Evolutionary conservation across 805 yeast species (phyloP).

Genomic region (Schizosaccharomyces japonicus): DNA sequence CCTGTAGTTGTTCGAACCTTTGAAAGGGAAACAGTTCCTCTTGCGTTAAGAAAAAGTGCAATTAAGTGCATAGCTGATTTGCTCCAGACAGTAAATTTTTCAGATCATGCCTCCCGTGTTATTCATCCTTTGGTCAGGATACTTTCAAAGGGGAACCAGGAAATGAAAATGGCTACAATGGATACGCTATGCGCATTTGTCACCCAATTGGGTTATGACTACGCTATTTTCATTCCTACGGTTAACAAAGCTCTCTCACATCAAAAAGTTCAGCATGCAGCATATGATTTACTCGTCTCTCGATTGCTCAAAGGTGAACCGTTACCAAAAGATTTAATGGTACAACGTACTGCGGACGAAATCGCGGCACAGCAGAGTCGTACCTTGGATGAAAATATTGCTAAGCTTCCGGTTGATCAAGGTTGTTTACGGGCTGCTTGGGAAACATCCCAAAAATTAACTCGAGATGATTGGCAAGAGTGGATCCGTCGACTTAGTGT

Average conservation of each 20-base stretch:
- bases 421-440: constrained; percentile 51
- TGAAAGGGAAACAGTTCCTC: constrained; percentile 36
- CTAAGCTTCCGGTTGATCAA: constrained; percentile 50
- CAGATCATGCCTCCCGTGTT: constrained; percentile 75
- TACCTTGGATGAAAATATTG: constrained; percentile 41
- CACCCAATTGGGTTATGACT: constrained; percentile 63
- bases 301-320: constrained; percentile 67
- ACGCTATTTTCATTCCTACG: constrained; percentile 63
- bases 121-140: constrained; percentile 68
- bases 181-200: constrained; percentile 53
- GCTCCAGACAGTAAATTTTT: constrained; percentile 43
- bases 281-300: constrained; percentile 60
- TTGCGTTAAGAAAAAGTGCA: constrained; percentile 44
- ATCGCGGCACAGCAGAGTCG: constrained; percentile 24
- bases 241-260: constrained; percentile 38
- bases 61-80: constrained; percentile 64
- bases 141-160: constrained; percentile 28
- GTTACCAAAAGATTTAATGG: constrained; percentile 47
- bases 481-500: constrained; percentile 78
- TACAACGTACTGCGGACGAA: constrained; percentile 29
- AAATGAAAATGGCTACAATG: constrained; percentile 39
- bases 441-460: constrained; percentile 74
- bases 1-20: constrained; percentile 65
- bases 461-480: constrained; percentile 93
- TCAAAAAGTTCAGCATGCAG: constrained; percentile 41